Evolutionary conservation across 1,284 basidiomycete species (phyloP).

Genomic region (Blastosporella zonata): DNA sequence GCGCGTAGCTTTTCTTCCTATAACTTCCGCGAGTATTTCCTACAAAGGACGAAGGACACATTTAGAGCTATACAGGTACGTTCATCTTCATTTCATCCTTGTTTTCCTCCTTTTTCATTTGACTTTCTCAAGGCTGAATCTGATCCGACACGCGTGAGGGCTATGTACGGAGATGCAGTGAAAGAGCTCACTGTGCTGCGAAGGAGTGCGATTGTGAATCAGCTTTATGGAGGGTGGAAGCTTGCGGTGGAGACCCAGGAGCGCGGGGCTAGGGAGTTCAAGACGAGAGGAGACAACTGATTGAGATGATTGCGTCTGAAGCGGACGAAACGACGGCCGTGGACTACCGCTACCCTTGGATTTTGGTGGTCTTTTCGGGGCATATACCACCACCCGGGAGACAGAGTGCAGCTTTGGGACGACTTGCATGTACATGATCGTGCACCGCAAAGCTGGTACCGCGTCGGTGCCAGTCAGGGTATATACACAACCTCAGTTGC

Average conservation of each 20-base stretch:
- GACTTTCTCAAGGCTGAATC: constrained; percentile 45
- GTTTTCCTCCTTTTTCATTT: constrained; percentile 1
- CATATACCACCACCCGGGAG: too few species aligned
- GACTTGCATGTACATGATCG: too few species aligned
- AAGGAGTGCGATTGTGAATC: constrained; percentile 80
- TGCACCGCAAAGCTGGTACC: too few species aligned
- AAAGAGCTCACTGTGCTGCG: constrained; percentile 74
- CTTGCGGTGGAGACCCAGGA: constrained; percentile 73
- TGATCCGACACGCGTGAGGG: constrained; percentile 55
- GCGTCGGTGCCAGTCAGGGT: too few species aligned
- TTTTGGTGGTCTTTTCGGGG: too few species aligned
- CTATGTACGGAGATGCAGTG: constrained; percentile 69
- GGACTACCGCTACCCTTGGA: too few species aligned
- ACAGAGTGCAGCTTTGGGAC: too few species aligned
- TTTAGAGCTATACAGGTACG: constrained; percentile 71
- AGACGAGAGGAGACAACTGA: constrained; percentile 30
- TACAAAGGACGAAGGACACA: constrained; percentile 62
- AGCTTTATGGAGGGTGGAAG: constrained; percentile 82
- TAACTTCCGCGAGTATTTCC: constrained; percentile 87
- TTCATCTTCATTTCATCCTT: constrained; percentile 4
- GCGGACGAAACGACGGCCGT: too few species aligned
- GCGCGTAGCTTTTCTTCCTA: constrained; percentile 83
- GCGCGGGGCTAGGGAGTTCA: constrained; percentile 24
- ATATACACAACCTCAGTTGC: too few species aligned
- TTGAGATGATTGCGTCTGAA: too few species aligned